These are phyloP conservation scores for Verticillium isaacii DNA, from an alignment of 2,329 filamentous ascomycete genomes.

Conservation along the genomic window DNA sequence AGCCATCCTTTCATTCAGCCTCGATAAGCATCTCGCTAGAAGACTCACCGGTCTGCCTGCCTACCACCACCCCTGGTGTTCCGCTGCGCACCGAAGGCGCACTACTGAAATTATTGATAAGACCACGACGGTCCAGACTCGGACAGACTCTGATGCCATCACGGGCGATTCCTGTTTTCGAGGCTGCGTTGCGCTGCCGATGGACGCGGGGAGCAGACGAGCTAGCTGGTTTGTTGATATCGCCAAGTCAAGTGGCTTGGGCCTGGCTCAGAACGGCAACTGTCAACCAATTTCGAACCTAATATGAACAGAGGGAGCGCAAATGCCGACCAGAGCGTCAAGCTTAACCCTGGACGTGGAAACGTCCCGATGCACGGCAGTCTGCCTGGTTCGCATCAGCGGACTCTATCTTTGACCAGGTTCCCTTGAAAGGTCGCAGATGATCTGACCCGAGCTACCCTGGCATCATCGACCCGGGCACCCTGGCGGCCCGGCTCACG, in stretches of 20 bases:
- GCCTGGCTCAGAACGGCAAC: neutral
- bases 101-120: neutral
- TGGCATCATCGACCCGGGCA: neutral
- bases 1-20: neutral
- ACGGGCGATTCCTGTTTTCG: neutral
- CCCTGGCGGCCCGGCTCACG: neutral
- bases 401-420: neutral
- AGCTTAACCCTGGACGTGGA: neutral
- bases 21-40: neutral
- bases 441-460: neutral
- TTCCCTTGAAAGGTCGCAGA: neutral
- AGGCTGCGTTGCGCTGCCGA: neutral
- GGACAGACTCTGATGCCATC: neutral
- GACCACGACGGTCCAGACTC: neutral
- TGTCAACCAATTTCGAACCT: neutral
- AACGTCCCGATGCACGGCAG: neutral
- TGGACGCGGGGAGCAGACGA: neutral
- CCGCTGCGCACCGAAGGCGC: neutral
- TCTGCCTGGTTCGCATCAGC: neutral
- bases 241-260: neutral
- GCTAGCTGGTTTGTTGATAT: neutral
- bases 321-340: neutral
- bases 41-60: neutral
- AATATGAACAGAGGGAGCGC: neutral
- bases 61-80: neutral